These are phyloP conservation scores for Picochlorum sp. DNA, from an alignment of 139 green algal genomes.

Conservation along the genomic window DNA sequence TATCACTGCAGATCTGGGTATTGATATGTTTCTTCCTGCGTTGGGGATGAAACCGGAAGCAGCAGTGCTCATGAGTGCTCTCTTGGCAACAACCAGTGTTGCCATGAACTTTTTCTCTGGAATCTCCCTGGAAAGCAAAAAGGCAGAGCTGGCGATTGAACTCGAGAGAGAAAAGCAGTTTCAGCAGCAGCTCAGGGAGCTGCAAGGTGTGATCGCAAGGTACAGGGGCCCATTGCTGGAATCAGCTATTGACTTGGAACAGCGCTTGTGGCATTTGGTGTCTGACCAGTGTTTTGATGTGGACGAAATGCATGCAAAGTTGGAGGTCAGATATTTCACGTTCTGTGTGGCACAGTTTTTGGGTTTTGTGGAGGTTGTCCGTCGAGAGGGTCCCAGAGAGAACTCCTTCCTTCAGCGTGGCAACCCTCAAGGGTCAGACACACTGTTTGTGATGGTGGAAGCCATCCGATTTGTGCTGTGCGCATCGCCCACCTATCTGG, in stretches of 20 bases:
- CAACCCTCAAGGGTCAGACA: constrained; percentile 34
- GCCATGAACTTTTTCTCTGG: constrained; percentile 43
- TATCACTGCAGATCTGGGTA: neutral
- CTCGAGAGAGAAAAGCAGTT: constrained; percentile 25
- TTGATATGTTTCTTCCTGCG: constrained; percentile 14
- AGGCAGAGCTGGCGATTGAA: constrained; percentile 36
- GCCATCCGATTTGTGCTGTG: constrained; percentile 52
- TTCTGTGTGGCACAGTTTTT: constrained; percentile 59
- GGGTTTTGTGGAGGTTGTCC: constrained; percentile 59
- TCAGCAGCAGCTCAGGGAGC: constrained; percentile 15
- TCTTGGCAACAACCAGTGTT: constrained; percentile 35
- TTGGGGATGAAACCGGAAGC: constrained; percentile 17
- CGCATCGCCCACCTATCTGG: constrained; percentile 29
- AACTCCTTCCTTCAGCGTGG: constrained; percentile 40
- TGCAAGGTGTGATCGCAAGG: constrained; percentile 24
- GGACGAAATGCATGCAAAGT: neutral
- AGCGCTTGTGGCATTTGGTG: constrained; percentile 50
- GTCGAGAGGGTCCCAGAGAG: constrained; percentile 54
- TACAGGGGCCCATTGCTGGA: constrained; percentile 60
- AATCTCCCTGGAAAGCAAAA: constrained; percentile 40
- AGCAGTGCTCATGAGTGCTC: constrained; percentile 37
- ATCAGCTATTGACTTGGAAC: constrained; percentile 56
- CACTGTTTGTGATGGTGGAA: constrained; percentile 53
- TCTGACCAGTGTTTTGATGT: constrained; percentile 27
- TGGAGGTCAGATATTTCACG: constrained; percentile 48